Base-by-base conservation (phyloP, 352 stramenopile genomes). In the Phytophthora vignae region DNA sequence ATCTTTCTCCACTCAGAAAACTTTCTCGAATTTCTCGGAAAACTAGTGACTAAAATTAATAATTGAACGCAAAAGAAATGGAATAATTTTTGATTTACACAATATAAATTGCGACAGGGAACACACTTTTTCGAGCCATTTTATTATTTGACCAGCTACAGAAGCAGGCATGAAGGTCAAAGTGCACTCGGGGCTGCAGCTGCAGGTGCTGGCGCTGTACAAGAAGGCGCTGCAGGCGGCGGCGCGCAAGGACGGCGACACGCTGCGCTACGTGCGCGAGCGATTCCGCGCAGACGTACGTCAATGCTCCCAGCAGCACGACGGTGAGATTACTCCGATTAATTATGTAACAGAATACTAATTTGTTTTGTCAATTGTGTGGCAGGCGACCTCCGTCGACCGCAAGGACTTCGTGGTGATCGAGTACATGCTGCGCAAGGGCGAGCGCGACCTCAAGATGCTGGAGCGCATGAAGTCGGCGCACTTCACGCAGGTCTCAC, bases 351-450 rank as follows among this genome's bases (percentile, higher is more conserved):
- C 40, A 48, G 9, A 19, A n/a, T 48, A 48, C 0, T 48, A 48
- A 12, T 56, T 50, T n/a, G 5, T 54, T 9, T 22, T 52, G 19
- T 50, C 48, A 61, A 62, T 29, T 60, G 21, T 52, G 22, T 42
- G n/a, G 8, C 17, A 95, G 83, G 89, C 76, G 15, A 48, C 52
- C 0, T 82, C 81, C 4, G 86, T 95, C 25, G 74, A 83, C 8
- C 83, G 87, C 40, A 91, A 82, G 67, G 84, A 95, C 74, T 96
- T 96, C 70, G 73, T 79, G 9, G 75, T 92, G 66, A 95, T 96
- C 62, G 89, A 96, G 81, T 86, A 95, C 53, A 80, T 96, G 77
- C 70, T 96, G 63, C 89, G 89, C 73, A 96, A 96, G 56, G 89
- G 89, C 3, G 82, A 96, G 66, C 85, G 88, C 15, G 87, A 96